Evolutionary conservation across 1,284 basidiomycete species (phyloP), one percentile per base, ranked within the genome.

Genomic region (Cutaneotrichosporon cutaneum): DNA sequence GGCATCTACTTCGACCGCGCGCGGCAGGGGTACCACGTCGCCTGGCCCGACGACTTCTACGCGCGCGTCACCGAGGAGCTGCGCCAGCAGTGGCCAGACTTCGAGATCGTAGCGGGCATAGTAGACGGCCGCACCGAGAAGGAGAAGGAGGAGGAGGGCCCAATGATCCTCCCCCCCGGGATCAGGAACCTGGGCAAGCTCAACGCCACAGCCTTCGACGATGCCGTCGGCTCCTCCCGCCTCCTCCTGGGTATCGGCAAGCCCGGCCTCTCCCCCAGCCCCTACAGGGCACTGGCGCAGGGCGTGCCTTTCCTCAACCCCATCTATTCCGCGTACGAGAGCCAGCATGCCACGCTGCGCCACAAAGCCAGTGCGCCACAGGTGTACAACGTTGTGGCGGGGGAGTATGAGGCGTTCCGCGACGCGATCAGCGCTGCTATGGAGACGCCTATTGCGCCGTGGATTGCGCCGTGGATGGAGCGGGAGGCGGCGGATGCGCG

Each of bases 381-480:
- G 35, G 70, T 72, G 30, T 72, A 72, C 58, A 59, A 70, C 35
- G 67, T 72, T 27, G 44, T 57, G 22, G 58, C 60, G 47, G 45
- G 48, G 52, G 65, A 72, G 57, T 64, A 65, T n/a, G 56, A 65
- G 8, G 67, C 53, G 24, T 62, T 72, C 27, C 35, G 67, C 2
- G 44, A 30, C 13, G 70, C 70, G 1, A 60, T 72, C 58, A 21
- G 60, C 52, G 36, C 51, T 2, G 70, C 67, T 0, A 45, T 68
- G 27, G 45, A 50, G n/a, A 64, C 62, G 0, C 64, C 66, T 0
- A 61, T 70, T n/a, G 62, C 64, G 26, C 63, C 63, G 54, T 64
- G 51, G 44, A 57, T 68, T 22, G 26, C 10, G 11, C 4, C 13
- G 8, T 24, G 11, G 10, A 70, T 70, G 69, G 51, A 53, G 18